Evolutionary conservation across 2,329 filamentous ascomycete genomes (phyloP).

Genomic region (Epichloe brachyelytri): DNA sequence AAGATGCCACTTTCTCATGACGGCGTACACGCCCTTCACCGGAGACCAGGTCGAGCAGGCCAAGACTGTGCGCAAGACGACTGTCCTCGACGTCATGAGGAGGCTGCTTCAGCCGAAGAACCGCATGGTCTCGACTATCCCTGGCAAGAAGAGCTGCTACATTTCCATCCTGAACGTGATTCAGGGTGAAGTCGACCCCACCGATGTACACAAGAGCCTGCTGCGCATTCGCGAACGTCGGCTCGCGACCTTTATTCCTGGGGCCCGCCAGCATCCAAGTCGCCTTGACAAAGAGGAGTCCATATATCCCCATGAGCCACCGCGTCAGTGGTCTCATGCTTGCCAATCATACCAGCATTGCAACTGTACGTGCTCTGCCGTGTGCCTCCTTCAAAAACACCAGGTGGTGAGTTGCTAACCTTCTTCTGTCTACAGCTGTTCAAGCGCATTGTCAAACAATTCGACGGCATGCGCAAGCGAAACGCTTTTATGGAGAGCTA

Average conservation of each 20-base stretch:
- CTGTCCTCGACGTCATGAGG: slow-evolving; percentile 94
- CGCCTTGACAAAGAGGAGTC: slow-evolving; percentile 88
- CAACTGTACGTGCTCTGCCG: slow-evolving; percentile 48
- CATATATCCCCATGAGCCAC: slow-evolving; percentile 87
- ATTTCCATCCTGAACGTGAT: slow-evolving; percentile 99
- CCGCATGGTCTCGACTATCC: slow-evolving; percentile 93
- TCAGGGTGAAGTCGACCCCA: slow-evolving; percentile 94
- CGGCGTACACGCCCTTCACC: slow-evolving; percentile 94
- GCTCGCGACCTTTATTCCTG: slow-evolving; percentile 91
- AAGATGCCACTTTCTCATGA: slow-evolving; percentile 96
- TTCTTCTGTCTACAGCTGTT: slow-evolving; percentile 46
- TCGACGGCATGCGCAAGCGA: slow-evolving; percentile 86
- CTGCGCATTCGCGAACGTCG: slow-evolving; percentile 89
- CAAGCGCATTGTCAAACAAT: slow-evolving; percentile 84
- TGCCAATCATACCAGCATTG: slow-evolving; percentile 94
- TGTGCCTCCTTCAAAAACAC: too few relatives aligned
- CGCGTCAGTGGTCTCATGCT: slow-evolving; percentile 95
- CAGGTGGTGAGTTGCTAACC: too few relatives aligned
- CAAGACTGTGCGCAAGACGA: slow-evolving; percentile 96
- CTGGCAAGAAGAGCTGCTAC: slow-evolving; percentile 95
- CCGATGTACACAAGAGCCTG: slow-evolving; percentile 95
- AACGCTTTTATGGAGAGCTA: slow-evolving; percentile 96
- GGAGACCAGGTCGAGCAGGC: slow-evolving; percentile 92
- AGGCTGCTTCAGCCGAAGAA: slow-evolving; percentile 94
- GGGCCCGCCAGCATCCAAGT: slow-evolving; percentile 96